These are phyloP conservation scores for Acanthamoeba triangularis DNA, from an alignment of 208 protist genomes.

Conservation along the genomic window DNA sequence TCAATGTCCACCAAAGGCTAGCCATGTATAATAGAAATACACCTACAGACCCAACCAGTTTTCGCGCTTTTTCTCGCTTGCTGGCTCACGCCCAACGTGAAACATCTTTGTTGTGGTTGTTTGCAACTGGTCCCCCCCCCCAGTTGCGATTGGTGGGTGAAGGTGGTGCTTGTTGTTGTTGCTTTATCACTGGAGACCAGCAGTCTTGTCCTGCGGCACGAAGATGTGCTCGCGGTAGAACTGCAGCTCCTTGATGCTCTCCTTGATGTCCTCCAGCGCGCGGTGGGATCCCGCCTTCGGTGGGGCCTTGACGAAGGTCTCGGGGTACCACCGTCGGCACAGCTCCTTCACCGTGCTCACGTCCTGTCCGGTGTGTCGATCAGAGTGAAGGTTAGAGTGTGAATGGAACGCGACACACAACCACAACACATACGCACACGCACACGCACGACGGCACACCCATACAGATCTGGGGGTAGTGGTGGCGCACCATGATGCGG, in stretches of 20 bases:
- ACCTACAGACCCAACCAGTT: too few species aligned
- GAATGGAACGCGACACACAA: background rate
- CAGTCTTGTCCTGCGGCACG: slow-evolving; percentile 12
- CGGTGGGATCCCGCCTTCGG: slow-evolving; percentile 59
- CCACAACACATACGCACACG: background rate
- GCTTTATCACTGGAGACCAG: too few species aligned
- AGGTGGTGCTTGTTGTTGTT: too few species aligned
- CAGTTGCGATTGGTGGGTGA: too few species aligned
- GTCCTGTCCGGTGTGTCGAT: background rate
- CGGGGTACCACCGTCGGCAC: slow-evolving; percentile 82
- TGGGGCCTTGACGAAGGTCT: slow-evolving; percentile 31
- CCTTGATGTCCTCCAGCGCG: slow-evolving; percentile 87
- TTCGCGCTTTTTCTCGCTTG: too few species aligned
- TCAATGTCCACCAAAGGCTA: too few species aligned
- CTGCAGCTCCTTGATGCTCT: slow-evolving; percentile 87
- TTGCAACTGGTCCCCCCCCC: too few species aligned
- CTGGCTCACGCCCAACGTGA: too few species aligned
- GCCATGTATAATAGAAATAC: too few species aligned
- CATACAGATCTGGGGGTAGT: background rate
- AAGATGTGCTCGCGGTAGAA: slow-evolving; percentile 83
- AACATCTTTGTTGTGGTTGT: too few species aligned
- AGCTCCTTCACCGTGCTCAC: slow-evolving; percentile 87
- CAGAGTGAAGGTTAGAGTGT: background rate
- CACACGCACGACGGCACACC: background rate
- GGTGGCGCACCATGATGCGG: slow-evolving; percentile 80